Conservation (phyloP, 2,329 filamentous ascomycete genomes). For the Pestalotiopsis sp. region DNA sequence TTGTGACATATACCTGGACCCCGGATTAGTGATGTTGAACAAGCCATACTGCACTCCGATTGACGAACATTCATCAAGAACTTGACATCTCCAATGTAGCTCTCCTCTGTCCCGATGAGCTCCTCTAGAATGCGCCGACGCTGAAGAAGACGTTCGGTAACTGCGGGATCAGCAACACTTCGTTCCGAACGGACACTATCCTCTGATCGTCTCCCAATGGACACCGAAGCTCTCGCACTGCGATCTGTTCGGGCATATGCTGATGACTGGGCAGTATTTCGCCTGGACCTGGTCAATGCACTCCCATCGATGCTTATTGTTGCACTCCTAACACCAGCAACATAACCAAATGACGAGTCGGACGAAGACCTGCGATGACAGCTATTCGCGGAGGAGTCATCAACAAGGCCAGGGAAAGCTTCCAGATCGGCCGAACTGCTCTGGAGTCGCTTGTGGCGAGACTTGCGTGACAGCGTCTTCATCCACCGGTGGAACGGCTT, state of each 20-base stretch:
- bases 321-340: constrained; percentile 80
- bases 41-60: neutral
- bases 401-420: constrained; percentile 35
- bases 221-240: constrained; percentile 64
- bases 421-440: constrained; percentile 23
- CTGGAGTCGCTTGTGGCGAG: constrained; percentile 37
- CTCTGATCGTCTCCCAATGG: constrained; percentile 64
- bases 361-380: constrained; percentile 65
- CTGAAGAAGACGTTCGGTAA: constrained; percentile 72
- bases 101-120: constrained; percentile 81
- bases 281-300: constrained; percentile 63
- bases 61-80: constrained; percentile 78
- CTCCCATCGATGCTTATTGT: constrained; percentile 79
- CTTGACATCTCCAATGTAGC: constrained; percentile 85
- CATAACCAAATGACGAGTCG: constrained; percentile 75
- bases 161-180: constrained; percentile 63
- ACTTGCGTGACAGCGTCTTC: constrained; percentile 66
- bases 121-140: constrained; percentile 83
- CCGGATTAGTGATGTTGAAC: constrained; percentile 21
- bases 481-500: constrained; percentile 74
- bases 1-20: constrained; percentile 70
- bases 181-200: constrained; percentile 65
- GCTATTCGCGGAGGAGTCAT: constrained; percentile 30
- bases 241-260: constrained; percentile 62
- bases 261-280: constrained; percentile 52